Percentiles rank a stretch among this genome's conserved stretches.
phyloP scores from a whole-genome alignment of 129 eudicot species.

The Centaurea solstitialis region DNA sequence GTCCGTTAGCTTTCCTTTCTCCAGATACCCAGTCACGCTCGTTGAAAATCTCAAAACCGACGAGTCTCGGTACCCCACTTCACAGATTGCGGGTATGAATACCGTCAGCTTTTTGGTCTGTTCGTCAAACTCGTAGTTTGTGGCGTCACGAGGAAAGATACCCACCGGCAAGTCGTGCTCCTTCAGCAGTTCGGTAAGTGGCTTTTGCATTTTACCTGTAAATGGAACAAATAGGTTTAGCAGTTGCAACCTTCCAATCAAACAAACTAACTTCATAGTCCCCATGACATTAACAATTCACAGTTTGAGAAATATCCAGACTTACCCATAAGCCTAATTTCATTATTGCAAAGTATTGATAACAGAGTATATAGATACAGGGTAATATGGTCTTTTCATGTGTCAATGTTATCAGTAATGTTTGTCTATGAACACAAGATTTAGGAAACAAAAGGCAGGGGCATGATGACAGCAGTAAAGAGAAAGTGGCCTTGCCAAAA shows the following conservation, averaged over 20 bases:
- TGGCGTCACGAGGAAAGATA: constrained; percentile 88
- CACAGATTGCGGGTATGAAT: constrained; percentile 80
- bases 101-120: constrained; percentile 72
- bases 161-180: constrained; percentile 76
- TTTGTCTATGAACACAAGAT: too few relatives aligned
- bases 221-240: background rate
- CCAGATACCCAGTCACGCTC: constrained; percentile 72
- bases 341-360: background rate
- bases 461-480: too few relatives aligned
- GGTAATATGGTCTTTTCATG: background rate
- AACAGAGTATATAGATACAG: background rate
- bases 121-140: constrained; percentile 88
- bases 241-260: background rate
- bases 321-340: background rate
- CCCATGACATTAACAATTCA: background rate
- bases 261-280: background rate
- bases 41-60: constrained; percentile 75
- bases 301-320: background rate
- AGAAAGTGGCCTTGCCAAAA: too few relatives aligned
- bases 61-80: constrained; percentile 87
- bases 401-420: too few relatives aligned
- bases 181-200: constrained; percentile 73
- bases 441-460: too few relatives aligned
- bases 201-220: constrained; percentile 90
- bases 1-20: constrained; percentile 80